Evolutionary conservation across 192 early-diverging fungal genomes (phyloP).

Genomic region (Physocladia obscura): DNA sequence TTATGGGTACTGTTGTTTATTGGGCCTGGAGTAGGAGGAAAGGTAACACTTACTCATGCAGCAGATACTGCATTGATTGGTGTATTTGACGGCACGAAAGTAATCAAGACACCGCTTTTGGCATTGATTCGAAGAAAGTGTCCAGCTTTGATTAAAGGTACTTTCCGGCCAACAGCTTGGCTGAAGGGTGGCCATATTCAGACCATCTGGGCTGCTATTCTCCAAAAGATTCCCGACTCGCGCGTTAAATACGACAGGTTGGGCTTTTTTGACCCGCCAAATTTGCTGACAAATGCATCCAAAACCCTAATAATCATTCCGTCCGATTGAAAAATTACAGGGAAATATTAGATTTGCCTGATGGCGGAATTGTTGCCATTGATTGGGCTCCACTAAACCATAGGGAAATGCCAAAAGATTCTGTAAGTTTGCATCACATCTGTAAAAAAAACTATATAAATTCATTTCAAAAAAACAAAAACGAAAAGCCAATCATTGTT

Average conservation of each 20-base stretch:
- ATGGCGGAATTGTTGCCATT: constrained; percentile 85
- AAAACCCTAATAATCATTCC: neutral
- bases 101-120: neutral
- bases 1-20: too few species aligned
- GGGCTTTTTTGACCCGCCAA: neutral
- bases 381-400: constrained; percentile 78
- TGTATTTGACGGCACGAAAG: neutral
- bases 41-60: neutral
- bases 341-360: constrained; percentile 60
- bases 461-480: neutral
- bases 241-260: neutral
- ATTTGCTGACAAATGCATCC: neutral
- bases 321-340: neutral
- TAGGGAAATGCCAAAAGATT: constrained; percentile 49
- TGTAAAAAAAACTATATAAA: constrained; percentile 20
- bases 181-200: constrained; percentile 17
- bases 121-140: neutral
- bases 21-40: too few species aligned
- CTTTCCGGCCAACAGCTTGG: neutral
- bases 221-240: neutral
- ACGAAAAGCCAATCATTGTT: constrained; percentile 66
- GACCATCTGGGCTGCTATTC: neutral
- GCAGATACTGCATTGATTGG: neutral
- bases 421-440: neutral
- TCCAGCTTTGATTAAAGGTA: neutral